These are phyloP conservation scores for Terfezia boudieri DNA, from an alignment of 495 filamentous ascomycete genomes.

Conservation along the genomic window DNA sequence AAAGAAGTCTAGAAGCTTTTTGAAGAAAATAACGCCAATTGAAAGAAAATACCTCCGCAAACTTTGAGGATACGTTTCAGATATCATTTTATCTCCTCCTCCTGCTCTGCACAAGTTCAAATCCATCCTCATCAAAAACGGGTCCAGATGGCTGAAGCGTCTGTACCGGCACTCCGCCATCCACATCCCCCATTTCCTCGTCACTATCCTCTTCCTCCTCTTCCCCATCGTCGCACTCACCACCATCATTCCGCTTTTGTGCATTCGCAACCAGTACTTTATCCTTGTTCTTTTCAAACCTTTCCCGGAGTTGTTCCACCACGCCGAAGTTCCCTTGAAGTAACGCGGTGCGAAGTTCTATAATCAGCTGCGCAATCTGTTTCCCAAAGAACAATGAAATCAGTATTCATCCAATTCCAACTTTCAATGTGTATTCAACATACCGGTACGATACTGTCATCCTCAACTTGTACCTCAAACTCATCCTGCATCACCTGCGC, in stretches of 20 bases:
- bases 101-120: slow-evolving; percentile 23
- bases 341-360: slow-evolving; percentile 40
- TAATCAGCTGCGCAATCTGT: slow-evolving; percentile 43
- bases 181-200: slow-evolving; percentile 38
- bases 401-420: neutral
- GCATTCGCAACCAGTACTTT: neutral
- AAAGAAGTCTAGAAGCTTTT: no score
- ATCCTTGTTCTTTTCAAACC: slow-evolving; percentile 24
- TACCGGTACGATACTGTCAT: slow-evolving; percentile 49
- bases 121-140: slow-evolving; percentile 82
- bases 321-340: slow-evolving; percentile 39
- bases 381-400: no score
- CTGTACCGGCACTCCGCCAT: slow-evolving; percentile 32
- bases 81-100: slow-evolving; percentile 14
- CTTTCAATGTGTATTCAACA: neutral
- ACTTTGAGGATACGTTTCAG: neutral
- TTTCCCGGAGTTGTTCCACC: slow-evolving; percentile 43
- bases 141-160: slow-evolving; percentile 31
- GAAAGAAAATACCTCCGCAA: no score
- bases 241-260: slow-evolving; percentile 27
- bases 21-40: no score
- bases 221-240: slow-evolving; percentile 26
- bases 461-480: slow-evolving; percentile 77
- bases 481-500: slow-evolving; percentile 86
- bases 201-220: slow-evolving; percentile 33